Base-by-base conservation (phyloP, 352 stramenopile species). In the Globisporangium radiosum region DNA sequence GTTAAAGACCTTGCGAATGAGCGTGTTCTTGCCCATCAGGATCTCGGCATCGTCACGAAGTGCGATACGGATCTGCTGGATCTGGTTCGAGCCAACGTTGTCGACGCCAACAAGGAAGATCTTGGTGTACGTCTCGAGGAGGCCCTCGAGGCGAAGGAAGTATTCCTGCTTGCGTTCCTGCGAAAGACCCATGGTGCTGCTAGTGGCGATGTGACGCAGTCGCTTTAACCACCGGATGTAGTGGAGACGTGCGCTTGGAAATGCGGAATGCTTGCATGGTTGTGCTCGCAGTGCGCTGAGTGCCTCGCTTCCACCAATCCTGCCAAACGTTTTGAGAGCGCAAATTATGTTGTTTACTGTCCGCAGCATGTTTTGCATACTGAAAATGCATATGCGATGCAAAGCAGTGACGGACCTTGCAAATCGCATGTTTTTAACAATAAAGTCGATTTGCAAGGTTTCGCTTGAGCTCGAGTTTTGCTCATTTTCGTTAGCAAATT, bases 21-120 rank as follows among this genome's bases (percentile, higher is more conserved):
- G 96, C 70, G 97, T 99, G 88, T 99, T 99, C 88, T 99, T 99
- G 73, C 97, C 97, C 96, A 99, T 99, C 65, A 99, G 88, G 54
- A 99, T 80, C 53, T 98, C 94, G 55, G 94, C 97, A 57, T 88
- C 86, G 69, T 93, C 92, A 66, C 97, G 95, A 19, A 99, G 92
- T 37, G 83, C 85, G 43, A 96, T 84, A 88, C 97, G 95, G 71
- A 99, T 98, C 70, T 98, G 78, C 76, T 99, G 96, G 76, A 99
- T 97, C 85, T 99, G 97, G 71, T 96, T 97, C 64, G 97, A 99
- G 64, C 97, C 97, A 54, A 99, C 97, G 87, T 99, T 99, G 90
- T 99, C 97, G 59, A 98, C 96, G 67, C 88, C 81, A 19, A 99
- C 96, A 57, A 99, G 69, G 80, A 99, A 98, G 83, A 98, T 96